Evolutionary conservation across 805 yeast genomes (phyloP).

Genomic region (Metschnikowia lunata): DNA sequence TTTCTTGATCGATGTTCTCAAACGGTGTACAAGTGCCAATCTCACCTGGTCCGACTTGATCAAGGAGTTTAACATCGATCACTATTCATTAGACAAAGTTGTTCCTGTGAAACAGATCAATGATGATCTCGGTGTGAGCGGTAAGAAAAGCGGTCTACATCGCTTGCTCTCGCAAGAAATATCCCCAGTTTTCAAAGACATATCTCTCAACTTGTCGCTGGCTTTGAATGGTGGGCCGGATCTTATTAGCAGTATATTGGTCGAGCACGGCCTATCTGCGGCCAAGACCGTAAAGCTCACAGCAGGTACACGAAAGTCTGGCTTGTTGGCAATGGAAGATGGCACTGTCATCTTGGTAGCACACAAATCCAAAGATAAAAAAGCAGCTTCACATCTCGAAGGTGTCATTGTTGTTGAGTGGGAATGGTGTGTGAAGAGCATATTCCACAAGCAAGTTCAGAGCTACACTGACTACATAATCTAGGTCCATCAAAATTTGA

Average conservation of each 20-base stretch:
- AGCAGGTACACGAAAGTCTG: conserved; percentile 13
- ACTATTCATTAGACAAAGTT: conserved; percentile 35
- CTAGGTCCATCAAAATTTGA: not conserved
- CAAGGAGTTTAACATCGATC: conserved; percentile 22
- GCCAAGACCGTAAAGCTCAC: conserved; percentile 22
- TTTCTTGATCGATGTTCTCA: conserved; percentile 26
- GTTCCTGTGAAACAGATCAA: conserved; percentile 29
- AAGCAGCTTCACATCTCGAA: conserved; percentile 2
- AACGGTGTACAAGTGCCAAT: conserved; percentile 30
- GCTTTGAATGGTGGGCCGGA: conserved; percentile 58
- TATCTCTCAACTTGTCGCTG: conserved; percentile 52
- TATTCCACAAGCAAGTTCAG: conserved; percentile 33
- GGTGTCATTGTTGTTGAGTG: conserved; percentile 47
- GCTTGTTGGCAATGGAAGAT: conserved; percentile 14
- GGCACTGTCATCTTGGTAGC: conserved; percentile 24
- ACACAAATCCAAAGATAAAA: conserved; percentile 33
- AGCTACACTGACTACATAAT: conserved; percentile 1
- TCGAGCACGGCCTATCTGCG: conserved; percentile 52
- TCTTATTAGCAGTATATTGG: conserved; percentile 52
- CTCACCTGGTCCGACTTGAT: conserved; percentile 14
- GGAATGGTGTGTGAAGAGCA: conserved; percentile 60
- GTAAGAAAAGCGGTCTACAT: conserved; percentile 13
- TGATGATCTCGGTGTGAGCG: conserved; percentile 22
- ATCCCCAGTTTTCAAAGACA: conserved; percentile 40
- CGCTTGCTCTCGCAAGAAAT: conserved; percentile 6